These are phyloP conservation scores for Leccinum variicolor DNA, from an alignment of 768 basidiomycete genomes.

Conservation along the genomic window DNA sequence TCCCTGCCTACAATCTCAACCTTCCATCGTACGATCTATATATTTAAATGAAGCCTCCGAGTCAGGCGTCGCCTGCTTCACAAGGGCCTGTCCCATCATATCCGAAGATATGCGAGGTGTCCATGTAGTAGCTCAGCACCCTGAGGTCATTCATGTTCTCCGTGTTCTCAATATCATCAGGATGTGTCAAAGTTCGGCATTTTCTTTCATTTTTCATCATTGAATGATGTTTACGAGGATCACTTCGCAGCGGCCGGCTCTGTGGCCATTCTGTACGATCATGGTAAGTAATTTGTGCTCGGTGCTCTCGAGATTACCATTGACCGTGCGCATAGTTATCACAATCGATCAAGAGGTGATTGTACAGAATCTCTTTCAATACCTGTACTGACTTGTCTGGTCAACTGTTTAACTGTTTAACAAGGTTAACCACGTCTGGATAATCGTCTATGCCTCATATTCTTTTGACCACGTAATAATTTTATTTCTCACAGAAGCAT, in stretches of 20 bases:
- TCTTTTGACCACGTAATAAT: background rate
- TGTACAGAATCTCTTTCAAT: background rate
- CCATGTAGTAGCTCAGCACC: background rate
- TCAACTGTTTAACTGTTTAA: no score
- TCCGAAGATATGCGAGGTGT: background rate
- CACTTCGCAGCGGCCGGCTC: background rate
- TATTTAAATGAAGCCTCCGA: background rate
- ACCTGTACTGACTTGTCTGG: background rate
- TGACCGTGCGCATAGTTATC: slow-evolving; percentile 6
- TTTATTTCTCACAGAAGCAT: slow-evolving; percentile 1
- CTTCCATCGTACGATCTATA: no score
- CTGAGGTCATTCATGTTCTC: no score
- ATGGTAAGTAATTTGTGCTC: background rate
- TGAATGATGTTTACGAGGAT: background rate
- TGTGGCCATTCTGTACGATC: background rate
- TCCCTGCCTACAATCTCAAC: background rate
- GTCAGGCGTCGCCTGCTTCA: background rate
- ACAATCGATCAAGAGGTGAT: background rate
- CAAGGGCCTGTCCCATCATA: background rate
- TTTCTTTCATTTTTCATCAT: background rate
- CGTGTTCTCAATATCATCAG: background rate
- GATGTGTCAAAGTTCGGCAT: background rate
- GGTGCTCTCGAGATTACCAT: background rate
- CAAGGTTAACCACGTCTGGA: background rate
- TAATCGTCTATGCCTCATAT: background rate